These are phyloP conservation scores for Penicillium sp. DNA, from an alignment of 2,329 filamentous ascomycete species.

Conservation along the genomic window DNA sequence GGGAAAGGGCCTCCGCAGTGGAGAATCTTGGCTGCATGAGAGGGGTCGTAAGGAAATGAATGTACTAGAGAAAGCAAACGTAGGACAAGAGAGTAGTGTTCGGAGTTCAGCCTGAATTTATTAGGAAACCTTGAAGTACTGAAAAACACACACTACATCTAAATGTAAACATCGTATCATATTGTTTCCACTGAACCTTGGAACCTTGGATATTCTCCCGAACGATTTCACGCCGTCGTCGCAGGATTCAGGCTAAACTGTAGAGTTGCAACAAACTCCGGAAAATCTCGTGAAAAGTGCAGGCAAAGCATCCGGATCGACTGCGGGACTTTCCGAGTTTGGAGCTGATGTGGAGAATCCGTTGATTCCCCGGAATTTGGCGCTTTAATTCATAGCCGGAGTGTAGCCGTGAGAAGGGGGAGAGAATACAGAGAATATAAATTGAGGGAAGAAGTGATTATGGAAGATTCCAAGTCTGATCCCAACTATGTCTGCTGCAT, in stretches of 20 bases:
- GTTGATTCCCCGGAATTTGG: conserved; percentile 3
- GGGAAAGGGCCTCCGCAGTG: neutral
- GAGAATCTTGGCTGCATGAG: neutral
- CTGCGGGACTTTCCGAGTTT: conserved; percentile 19
- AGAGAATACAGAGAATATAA: neutral
- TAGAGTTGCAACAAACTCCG: neutral
- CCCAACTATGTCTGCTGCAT: conserved; percentile 18
- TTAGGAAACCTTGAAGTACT: too few relatives aligned
- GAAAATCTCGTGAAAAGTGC: conserved; percentile 6
- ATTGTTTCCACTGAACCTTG: too few relatives aligned
- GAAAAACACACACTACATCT: too few relatives aligned
- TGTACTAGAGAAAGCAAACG: neutral
- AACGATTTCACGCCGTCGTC: neutral
- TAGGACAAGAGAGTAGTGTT: neutral
- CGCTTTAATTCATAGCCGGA: neutral
- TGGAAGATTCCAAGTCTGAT: neutral
- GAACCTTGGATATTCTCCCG: neutral
- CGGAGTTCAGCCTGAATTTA: conserved; percentile 3
- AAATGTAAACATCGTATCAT: too few relatives aligned
- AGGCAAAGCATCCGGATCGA: conserved; percentile 17
- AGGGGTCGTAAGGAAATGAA: neutral
- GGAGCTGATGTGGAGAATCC: conserved; percentile 11
- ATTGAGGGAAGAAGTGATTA: neutral
- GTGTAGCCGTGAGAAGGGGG: neutral
- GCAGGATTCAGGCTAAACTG: conserved; percentile 10